Evolutionary conservation across 1,284 basidiomycete species (phyloP).

Genomic region (Microbotryum silenes-acaulis): DNA sequence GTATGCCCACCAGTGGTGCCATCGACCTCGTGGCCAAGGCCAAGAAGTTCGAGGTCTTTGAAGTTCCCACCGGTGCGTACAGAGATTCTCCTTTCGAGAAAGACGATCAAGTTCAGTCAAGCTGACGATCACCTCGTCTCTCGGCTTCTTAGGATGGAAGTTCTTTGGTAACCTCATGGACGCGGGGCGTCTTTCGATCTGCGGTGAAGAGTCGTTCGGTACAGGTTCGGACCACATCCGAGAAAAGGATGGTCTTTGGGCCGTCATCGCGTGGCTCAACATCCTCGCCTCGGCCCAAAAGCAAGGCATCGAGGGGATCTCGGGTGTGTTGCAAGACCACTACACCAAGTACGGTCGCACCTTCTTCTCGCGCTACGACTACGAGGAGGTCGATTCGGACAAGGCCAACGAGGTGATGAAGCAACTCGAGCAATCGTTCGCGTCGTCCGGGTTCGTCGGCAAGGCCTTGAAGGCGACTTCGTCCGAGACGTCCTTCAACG

Average conservation of each 20-base stretch:
- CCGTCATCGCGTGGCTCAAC: conserved; percentile 91
- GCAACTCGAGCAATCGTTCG: conserved; percentile 64
- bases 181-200: conserved; percentile 91
- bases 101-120: neutral
- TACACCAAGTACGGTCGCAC: conserved; percentile 91
- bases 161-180: conserved; percentile 99
- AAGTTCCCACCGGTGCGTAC: conserved; percentile 84
- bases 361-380: conserved; percentile 98
- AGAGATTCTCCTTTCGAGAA: neutral
- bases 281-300: conserved; percentile 90
- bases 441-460: conserved; percentile 55
- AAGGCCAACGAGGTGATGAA: conserved; percentile 80
- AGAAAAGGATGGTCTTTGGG: conserved; percentile 99
- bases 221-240: conserved; percentile 99
- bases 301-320: conserved; percentile 67
- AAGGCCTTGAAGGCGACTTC: conserved; percentile 59
- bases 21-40: conserved; percentile 94
- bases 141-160: conserved; percentile 72
- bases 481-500: conserved; percentile 64
- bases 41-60: conserved; percentile 87
- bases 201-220: conserved; percentile 97
- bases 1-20: conserved; percentile 95
- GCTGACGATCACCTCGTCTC: neutral
- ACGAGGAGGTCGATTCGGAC: conserved; percentile 90
- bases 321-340: conserved; percentile 76